Conservation (phyloP, 1,139 yeast species). For the Candida frijolesensis region DNA sequence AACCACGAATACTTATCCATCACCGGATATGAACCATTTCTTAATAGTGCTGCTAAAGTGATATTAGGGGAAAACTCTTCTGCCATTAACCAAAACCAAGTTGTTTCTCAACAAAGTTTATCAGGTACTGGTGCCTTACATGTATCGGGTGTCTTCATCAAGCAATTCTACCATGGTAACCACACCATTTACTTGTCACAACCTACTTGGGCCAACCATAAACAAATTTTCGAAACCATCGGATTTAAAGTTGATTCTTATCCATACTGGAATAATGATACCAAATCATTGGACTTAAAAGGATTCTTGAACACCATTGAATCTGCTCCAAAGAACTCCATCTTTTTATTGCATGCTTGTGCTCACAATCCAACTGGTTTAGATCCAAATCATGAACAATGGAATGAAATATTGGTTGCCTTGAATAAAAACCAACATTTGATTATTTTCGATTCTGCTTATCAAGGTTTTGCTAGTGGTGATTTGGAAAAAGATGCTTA, state of each 20-base stretch:
- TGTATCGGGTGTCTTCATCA: constrained; percentile 76
- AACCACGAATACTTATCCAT: constrained; percentile 94
- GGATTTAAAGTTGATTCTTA: constrained; percentile 68
- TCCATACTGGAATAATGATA: constrained; percentile 73
- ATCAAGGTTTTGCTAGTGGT: constrained; percentile 60
- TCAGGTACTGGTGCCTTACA: constrained; percentile 98
- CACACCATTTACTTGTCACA: constrained; percentile 70
- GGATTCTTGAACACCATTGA: constrained; percentile 72
- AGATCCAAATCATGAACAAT: constrained; percentile 48
- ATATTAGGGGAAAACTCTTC: constrained; percentile 69
- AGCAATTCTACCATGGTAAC: constrained; percentile 50
- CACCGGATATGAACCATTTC: constrained; percentile 72
- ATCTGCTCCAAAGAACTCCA: constrained; percentile 74
- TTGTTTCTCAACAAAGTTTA: constrained; percentile 80
- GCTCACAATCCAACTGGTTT: constrained; percentile 56
- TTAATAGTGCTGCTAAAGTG: constrained; percentile 73
- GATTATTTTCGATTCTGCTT: constrained; percentile 49
- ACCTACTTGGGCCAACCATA: constrained; percentile 98
- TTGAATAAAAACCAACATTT: constrained; percentile 40
- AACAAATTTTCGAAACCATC: constrained; percentile 70
- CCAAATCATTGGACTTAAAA: constrained; percentile 63
- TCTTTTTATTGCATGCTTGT: constrained; percentile 59
- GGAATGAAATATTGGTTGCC: constrained; percentile 45
- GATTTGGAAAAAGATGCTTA: constrained; percentile 80
- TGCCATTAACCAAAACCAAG: constrained; percentile 54